phyloP scores from a whole-genome alignment of 2,329 filamentous ascomycete genomes.

The Xylaria sp. region DNA sequence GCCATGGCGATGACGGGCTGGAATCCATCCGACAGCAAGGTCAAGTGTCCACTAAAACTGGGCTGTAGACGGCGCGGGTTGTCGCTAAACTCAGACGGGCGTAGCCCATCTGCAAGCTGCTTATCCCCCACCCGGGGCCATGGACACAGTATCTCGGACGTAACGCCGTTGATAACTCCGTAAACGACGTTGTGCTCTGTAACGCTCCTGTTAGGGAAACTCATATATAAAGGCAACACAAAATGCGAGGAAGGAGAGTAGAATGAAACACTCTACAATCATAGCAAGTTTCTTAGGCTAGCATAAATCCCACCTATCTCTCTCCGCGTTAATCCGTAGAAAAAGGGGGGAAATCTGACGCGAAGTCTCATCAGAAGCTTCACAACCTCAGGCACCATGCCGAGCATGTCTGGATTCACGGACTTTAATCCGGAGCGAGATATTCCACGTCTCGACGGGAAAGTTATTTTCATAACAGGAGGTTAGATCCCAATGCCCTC shows the following conservation, averaged over 20 bases:
- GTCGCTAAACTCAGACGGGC: constrained; percentile 2
- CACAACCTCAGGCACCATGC: constrained; percentile 14
- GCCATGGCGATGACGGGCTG: neutral
- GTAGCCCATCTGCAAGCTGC: constrained; percentile 29
- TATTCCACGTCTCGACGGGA: constrained; percentile 46
- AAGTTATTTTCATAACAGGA: constrained; percentile 51
- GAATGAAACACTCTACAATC: too few species aligned
- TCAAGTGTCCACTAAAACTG: constrained; percentile 2
- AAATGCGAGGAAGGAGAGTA: neutral
- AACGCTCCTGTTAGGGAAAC: neutral
- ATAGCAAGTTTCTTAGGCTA: too few species aligned
- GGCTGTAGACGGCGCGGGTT: neutral
- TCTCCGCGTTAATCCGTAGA: too few species aligned
- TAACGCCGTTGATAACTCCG: too few species aligned
- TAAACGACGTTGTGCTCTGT: neutral
- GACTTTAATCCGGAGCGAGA: constrained; percentile 42
- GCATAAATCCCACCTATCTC: too few species aligned
- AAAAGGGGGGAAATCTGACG: too few species aligned
- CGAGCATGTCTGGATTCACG: constrained; percentile 25
- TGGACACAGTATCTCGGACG: neutral
- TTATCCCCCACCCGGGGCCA: constrained; percentile 34
- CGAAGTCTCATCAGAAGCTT: neutral
- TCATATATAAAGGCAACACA: neutral
- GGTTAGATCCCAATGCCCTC: constrained; percentile 33
- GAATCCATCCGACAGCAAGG: constrained; percentile 16